Evolutionary conservation across 2,329 filamentous ascomycete genomes (phyloP), one percentile per base, ranked within the genome.

Genomic region (Ceratocystis albifundus): DNA sequence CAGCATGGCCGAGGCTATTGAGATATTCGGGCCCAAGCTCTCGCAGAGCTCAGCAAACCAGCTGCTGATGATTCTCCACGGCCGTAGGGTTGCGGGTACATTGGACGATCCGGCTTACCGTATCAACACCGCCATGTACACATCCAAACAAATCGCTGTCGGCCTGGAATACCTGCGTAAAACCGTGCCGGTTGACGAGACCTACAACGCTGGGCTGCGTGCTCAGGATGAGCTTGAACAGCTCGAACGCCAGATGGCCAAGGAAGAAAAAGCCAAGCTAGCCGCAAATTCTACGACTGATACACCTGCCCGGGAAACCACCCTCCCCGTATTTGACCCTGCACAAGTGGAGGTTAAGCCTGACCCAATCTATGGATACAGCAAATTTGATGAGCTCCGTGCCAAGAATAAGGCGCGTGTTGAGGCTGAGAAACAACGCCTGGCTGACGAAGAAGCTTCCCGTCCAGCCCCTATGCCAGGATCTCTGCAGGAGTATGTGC

Each of bases 11-110:
- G 80, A 86, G 70, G 75, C 79, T 4, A 70, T 75, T 17, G 68
- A 70, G 8, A 76, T 85, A 46, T 85, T 87, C 68, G 81, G 82
- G 1, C 71, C 76, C 4, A 74, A 75, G 12, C 75, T 85, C 59
- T 74, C 76, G 68, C 72, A 76, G 0, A 69, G 71, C 2, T 71
- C 73, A 4, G 84, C 80, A 22, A 86, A 86, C 71, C 75, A 74
- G 57, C 73, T 87, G 55, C 74, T 87, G 62, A 76, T 77, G 64
- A 81, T 87, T 62, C 74, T 87, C 12, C 85, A 88, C 71, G 85
- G 84, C 7, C 80, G 84, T 45, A 78, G 85, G 50, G 83, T 88
- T 25, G 83, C 84, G 6, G 85, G 85, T 44, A 86, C 84, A 2
- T 76, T 87, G 53, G 79, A 84, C 10, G 84, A 87, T 71, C 84